Evolutionary conservation across 768 basidiomycete genomes (phyloP), one percentile per base, ranked within the genome.

Genomic region (Suillus bovinus): DNA sequence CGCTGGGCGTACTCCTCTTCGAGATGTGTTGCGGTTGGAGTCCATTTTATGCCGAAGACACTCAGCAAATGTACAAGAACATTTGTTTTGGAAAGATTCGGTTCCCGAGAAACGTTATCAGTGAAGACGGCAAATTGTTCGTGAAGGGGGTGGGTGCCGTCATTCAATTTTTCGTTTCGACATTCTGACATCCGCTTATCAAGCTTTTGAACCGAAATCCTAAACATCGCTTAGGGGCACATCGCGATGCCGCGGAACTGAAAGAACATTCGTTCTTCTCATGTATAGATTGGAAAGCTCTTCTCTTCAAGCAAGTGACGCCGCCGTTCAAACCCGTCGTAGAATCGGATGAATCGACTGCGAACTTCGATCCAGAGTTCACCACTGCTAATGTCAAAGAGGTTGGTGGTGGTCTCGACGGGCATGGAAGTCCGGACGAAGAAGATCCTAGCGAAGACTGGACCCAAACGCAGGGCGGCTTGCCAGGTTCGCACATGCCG

Each of bases 21-120:
- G 97, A 99, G 78, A 99, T 99, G 97, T 99, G 97, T 70, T 99
- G 97, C 68, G 97, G 97, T 7, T 99, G 97, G 97, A 94, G 92
- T 72, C 97, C 97, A 46, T 99, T 99, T 79, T 99, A 99, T 71
- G 96, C 96, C 20, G 97, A 99, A 71, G 97, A 99, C 72, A 97
- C 94, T 5, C 96, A 99, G 74, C 93, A 96, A 77, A 99, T 99
- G 97, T 99, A 99, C 81, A 95, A 95, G 82, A 94, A 92, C 77
- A 94, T 93, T 67, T 97, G 96, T 74, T 99, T 99, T 75, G 97
- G 97, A 63, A 99, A 98, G 83, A 98, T 99, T 72, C 84, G 95
- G 59, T 99, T 99, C 80, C 97, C 97, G 5, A 91, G 94, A 71
- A 96, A 91, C 59, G 96, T 98, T 38, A 98, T 99, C 68, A 89